Conservation (phyloP, 345 rosid species). For the Populus alba region DNA sequence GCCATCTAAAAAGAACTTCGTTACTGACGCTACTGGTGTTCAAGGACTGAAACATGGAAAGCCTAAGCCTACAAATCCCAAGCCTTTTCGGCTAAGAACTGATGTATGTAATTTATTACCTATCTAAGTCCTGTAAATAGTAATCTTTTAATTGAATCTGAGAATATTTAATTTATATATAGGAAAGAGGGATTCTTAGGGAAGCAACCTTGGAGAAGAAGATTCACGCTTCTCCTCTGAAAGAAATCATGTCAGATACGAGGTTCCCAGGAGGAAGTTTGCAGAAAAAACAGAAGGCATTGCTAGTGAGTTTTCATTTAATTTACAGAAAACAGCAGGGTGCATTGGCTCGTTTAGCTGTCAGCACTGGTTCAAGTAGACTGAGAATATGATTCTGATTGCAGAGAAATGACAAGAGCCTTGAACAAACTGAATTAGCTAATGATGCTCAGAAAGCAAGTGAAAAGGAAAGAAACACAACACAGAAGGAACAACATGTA, state of each 20-base stretch:
- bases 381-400: constrained; percentile 8
- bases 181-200: constrained; percentile 78
- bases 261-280: constrained; percentile 26
- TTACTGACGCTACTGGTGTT: constrained; percentile 20
- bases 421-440: constrained; percentile 16
- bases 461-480: constrained; percentile 16
- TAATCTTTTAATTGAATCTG: constrained; percentile 2
- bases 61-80: constrained; percentile 84
- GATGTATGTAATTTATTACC: constrained; percentile 50
- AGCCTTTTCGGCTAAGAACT: constrained; percentile 91
- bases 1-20: constrained; percentile 37
- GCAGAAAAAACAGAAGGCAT: constrained; percentile 26
- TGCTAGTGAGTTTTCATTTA: constrained; percentile 41
- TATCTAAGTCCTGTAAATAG: background rate
- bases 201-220: constrained; percentile 76
- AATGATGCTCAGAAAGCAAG: constrained; percentile 1
- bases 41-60: constrained; percentile 47
- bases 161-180: background rate
- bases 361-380: background rate
- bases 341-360: background rate
- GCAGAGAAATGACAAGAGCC: constrained; percentile 31
- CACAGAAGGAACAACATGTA: constrained; percentile 25
- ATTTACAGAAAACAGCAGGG: background rate
- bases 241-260: constrained; percentile 32
- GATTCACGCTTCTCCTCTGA: constrained; percentile 31